Base-by-base conservation (phyloP, 177 flowering plant species). In the Tripterygium wilfordii region DNA sequence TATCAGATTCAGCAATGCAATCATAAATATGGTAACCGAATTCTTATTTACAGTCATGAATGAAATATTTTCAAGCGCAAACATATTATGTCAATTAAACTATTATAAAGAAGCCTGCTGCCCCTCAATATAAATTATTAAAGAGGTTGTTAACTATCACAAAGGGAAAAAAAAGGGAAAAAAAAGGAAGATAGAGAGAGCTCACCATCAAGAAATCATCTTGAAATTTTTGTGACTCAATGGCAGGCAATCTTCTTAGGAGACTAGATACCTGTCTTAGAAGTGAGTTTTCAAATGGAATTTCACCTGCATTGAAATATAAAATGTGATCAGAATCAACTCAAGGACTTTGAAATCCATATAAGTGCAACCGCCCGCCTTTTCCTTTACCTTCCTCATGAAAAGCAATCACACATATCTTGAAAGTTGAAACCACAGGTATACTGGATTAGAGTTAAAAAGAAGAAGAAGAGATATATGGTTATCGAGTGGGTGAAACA, bases 131-230 rank as follows among this genome's bases (percentile, higher is more conserved):
- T n/a, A 7, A 15, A 16, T n/a, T n/a, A n/a, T n/a, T n/a, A n/a
- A n/a, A n/a, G n/a, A n/a, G n/a, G n/a, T n/a, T n/a, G n/a, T n/a
- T n/a, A 30, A 6, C 33, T 6, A 30, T 30, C 8, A 7, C n/a
- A 36, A 10, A 36, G 4, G 38, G 4, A 24, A 16, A 7, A 15
- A 16, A 14, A 23, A 10, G 12, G 17, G n/a, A 4, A 17, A n/a
- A 28, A 26, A 39, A 49, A 15, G 7, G 32, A 27, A 27, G 10
- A 44, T 16, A 36, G 6, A 51, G n/a, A 26, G 10, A 12, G 56
- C 89, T 74, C 54, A 85, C 98, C 96, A 84, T 88, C 72, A 86
- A 75, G 66, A 92, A 92, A 64, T 88, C 95, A 67, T 92, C 96
- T 73, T 84, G 96, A 67, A 92, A 92, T 53, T 84, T 92, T 40